Percentiles rank a stretch among this genome's conserved stretches.
These are phyloP conservation scores for Diaporthe nobilis DNA, from an alignment of 2,329 filamentous ascomycete species.

Conservation along the genomic window DNA sequence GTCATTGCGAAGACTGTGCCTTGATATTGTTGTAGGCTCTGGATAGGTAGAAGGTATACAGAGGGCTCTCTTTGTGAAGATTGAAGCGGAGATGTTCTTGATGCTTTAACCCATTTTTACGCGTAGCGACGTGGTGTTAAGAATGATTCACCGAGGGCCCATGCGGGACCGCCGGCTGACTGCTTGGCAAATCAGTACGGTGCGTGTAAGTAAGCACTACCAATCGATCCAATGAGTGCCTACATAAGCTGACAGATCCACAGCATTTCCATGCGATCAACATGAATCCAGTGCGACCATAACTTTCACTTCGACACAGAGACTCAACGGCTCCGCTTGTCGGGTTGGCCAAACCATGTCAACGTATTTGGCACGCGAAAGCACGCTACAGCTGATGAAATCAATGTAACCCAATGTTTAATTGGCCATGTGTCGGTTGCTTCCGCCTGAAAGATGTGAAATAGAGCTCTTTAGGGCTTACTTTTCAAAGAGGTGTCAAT, in stretches of 20 bases:
- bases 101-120: too few species aligned
- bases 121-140: background rate
- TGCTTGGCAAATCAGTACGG: background rate
- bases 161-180: background rate
- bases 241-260: background rate
- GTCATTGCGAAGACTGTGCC: background rate
- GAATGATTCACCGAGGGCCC: background rate
- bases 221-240: background rate
- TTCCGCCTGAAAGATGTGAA: background rate
- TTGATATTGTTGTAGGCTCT: background rate
- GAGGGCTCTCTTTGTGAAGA: background rate
- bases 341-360: background rate
- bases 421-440: too few species aligned
- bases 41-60: background rate
- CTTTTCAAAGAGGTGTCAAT: background rate
- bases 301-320: background rate
- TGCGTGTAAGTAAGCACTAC: conserved; percentile 1
- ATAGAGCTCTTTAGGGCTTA: background rate
- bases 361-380: background rate
- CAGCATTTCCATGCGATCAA: background rate
- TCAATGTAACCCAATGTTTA: background rate
- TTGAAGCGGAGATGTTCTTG: background rate
- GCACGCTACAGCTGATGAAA: background rate
- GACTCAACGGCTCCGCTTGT: background rate
- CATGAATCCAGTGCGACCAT: background rate